phyloP scores from a whole-genome alignment of 164 flowering plant genomes.

The Magnolia changhungtana region DNA sequence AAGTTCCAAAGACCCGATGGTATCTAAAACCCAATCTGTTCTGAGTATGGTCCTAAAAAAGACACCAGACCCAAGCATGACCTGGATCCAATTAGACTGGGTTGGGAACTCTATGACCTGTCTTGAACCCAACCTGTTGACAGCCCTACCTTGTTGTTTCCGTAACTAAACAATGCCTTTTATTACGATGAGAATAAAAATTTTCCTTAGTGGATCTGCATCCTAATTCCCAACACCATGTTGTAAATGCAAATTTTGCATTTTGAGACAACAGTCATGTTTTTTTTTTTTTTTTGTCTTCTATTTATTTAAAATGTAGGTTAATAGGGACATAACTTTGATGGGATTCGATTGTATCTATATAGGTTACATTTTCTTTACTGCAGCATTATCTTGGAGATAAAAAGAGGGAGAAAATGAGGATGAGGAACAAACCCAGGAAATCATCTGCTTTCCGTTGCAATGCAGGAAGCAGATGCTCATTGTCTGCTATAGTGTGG shows the following conservation, averaged over 20 bases:
- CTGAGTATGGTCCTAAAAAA: too few species aligned
- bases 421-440: slow-evolving; percentile 79
- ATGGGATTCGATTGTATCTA: slow-evolving; percentile 25
- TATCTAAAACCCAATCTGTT: too few species aligned
- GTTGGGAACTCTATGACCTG: too few species aligned
- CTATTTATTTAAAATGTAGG: background rate
- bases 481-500: slow-evolving; percentile 52
- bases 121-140: too few species aligned
- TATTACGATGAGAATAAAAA: too few species aligned
- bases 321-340: slow-evolving; percentile 22
- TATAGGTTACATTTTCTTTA: slow-evolving; percentile 21
- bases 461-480: slow-evolving; percentile 84
- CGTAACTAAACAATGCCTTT: too few species aligned
- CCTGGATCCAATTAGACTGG: too few species aligned
- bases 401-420: slow-evolving; percentile 50
- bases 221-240: background rate
- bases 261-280: background rate
- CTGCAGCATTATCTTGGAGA: slow-evolving; percentile 65
- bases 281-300: too few species aligned
- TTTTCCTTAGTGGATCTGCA: too few species aligned
- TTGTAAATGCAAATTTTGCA: background rate
- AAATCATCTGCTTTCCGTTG: slow-evolving; percentile 75
- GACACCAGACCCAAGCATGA: too few species aligned
- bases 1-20: too few species aligned
- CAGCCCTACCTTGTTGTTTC: too few species aligned